These are phyloP conservation scores for Spatholobus suberectus DNA, from an alignment of 306 rosid species.

Conservation along the genomic window DNA sequence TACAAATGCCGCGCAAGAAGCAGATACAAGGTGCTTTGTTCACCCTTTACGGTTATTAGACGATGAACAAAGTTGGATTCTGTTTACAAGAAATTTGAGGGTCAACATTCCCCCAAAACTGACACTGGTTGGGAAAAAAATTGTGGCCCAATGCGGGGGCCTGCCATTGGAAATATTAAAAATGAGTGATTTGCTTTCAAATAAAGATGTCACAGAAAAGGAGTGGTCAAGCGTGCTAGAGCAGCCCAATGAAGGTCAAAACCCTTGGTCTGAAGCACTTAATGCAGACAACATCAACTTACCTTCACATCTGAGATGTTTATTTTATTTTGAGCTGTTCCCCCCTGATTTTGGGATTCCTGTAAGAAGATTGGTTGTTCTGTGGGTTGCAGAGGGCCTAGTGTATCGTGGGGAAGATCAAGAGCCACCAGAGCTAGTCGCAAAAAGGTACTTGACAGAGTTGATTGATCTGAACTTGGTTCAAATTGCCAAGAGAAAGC, in stretches of 20 bases:
- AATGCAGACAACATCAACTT: neutral
- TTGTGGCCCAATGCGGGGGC: conserved; percentile 40
- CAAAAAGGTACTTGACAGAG: conserved; percentile 30
- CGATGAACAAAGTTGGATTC: conserved; percentile 32
- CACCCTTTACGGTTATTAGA: conserved; percentile 30
- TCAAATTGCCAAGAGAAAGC: conserved; percentile 36
- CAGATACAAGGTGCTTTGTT: neutral
- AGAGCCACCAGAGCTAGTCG: conserved; percentile 31
- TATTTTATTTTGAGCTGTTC: conserved; percentile 32
- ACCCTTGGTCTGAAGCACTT: conserved; percentile 1
- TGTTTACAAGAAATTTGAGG: conserved; percentile 21
- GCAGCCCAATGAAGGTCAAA: neutral
- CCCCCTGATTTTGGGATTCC: conserved; percentile 47
- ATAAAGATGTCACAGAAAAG: neutral
- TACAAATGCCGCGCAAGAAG: neutral
- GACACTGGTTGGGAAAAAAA: neutral
- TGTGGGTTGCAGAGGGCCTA: conserved; percentile 52
- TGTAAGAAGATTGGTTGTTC: conserved; percentile 42
- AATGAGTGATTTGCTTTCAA: neutral
- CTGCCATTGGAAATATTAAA: conserved; percentile 34
- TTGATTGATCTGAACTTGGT: conserved; percentile 40
- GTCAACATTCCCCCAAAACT: neutral
- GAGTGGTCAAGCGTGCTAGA: neutral
- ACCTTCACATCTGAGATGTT: conserved; percentile 21
- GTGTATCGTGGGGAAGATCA: neutral